phyloP scores from a whole-genome alignment of 2,329 filamentous ascomycete genomes.

The Pseudogymnoascus pannorum region DNA sequence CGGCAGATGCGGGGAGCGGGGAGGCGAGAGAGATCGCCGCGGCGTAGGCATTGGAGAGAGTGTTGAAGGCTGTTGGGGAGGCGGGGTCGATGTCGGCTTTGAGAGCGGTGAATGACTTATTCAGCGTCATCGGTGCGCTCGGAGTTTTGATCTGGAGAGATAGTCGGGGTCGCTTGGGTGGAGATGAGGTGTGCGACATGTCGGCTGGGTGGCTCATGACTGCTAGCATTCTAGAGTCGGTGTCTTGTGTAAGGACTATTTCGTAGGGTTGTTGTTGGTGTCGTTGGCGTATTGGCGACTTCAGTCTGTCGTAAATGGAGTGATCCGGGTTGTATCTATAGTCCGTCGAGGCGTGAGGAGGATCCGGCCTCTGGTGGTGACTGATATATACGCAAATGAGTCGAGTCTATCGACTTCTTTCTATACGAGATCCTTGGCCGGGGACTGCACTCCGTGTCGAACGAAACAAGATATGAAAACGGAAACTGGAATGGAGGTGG shows the following conservation, averaged over 20 bases:
- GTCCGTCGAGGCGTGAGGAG: neutral
- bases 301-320: neutral
- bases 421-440: neutral
- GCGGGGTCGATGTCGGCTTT: slow-evolving; percentile 43
- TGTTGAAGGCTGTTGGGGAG: slow-evolving; percentile 59
- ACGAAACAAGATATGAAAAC: neutral
- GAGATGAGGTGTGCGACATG: slow-evolving; percentile 15
- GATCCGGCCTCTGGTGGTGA: neutral
- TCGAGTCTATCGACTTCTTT: neutral
- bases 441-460: neutral
- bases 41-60: slow-evolving; percentile 57
- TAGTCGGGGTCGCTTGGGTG: slow-evolving; percentile 41
- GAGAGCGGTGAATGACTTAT: slow-evolving; percentile 37
- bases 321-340: neutral
- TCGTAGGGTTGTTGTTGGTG: neutral
- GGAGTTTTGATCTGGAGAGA: slow-evolving; percentile 48
- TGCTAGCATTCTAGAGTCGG: neutral
- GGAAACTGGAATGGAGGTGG: neutral
- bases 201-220: neutral
- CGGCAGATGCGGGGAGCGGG: slow-evolving; percentile 24
- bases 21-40: slow-evolving; percentile 54
- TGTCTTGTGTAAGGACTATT: neutral
- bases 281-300: neutral
- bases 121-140: slow-evolving; percentile 33
- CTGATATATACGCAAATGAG: neutral